These are phyloP conservation scores for Macadamia integrifolia DNA, from an alignment of 164 flowering plant genomes.

Conservation along the genomic window DNA sequence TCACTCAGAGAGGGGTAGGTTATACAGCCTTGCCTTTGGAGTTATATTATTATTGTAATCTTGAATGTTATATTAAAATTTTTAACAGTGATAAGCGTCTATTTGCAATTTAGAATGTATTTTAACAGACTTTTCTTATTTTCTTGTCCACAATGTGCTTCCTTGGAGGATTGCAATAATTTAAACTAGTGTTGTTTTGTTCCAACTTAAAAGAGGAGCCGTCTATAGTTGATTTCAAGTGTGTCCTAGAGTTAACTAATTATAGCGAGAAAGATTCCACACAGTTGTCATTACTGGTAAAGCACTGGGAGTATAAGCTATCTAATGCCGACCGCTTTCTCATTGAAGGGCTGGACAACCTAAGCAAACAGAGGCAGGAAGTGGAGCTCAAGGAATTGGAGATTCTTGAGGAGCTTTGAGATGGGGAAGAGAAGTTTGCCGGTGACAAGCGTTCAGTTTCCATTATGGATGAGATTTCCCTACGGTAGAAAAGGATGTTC, in stretches of 20 bases:
- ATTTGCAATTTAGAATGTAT: too few relatives aligned
- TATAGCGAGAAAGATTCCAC: slow-evolving; percentile 85
- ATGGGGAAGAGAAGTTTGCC: slow-evolving; percentile 60
- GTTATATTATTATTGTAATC: too few relatives aligned
- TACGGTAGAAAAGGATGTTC: slow-evolving; percentile 42
- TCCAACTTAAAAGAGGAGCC: slow-evolving; percentile 43
- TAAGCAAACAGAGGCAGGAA: slow-evolving; percentile 69
- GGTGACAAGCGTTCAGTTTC: slow-evolving; percentile 67
- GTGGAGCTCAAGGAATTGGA: slow-evolving; percentile 74
- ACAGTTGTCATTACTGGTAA: slow-evolving; percentile 68
- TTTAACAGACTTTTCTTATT: too few relatives aligned
- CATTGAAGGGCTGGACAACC: slow-evolving; percentile 70
- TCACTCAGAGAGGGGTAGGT: too few relatives aligned
- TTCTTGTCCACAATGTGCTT: too few relatives aligned
- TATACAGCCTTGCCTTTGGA: too few relatives aligned
- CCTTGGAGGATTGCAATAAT: too few relatives aligned
- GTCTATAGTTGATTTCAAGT: slow-evolving; percentile 70
- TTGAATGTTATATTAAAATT: too few relatives aligned
- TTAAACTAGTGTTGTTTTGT: too few relatives aligned
- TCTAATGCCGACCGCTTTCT: slow-evolving; percentile 84
- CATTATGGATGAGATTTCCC: slow-evolving; percentile 68
- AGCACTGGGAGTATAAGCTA: slow-evolving; percentile 85
- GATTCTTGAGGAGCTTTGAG: slow-evolving; percentile 72
- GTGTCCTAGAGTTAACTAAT: slow-evolving; percentile 69
- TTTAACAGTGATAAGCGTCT: too few relatives aligned